These are phyloP conservation scores for Candida qinlingensis DNA, from an alignment of 805 yeast species.

Conservation along the genomic window DNA sequence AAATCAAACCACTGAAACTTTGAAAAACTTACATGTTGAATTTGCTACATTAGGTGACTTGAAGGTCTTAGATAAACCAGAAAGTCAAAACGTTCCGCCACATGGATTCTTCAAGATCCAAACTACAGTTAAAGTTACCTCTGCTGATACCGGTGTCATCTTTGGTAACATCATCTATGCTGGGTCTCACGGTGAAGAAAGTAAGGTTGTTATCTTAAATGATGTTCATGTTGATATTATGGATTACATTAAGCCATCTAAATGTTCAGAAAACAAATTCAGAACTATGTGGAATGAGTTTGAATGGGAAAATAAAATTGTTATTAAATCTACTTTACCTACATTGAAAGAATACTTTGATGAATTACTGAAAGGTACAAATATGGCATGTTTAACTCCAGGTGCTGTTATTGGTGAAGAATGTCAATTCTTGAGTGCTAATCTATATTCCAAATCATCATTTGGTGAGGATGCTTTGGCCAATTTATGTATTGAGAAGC, in stretches of 20 bases:
- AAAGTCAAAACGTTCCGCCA: constrained; percentile 90
- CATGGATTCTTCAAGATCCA: constrained; percentile 91
- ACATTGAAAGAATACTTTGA: constrained; percentile 75
- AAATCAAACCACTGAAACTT: constrained; percentile 87
- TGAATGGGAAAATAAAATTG: constrained; percentile 98
- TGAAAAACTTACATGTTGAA: constrained; percentile 88
- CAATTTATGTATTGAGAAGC: constrained; percentile 86
- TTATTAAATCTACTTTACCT: constrained; percentile 64
- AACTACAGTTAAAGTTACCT: constrained; percentile 86
- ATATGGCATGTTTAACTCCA: constrained; percentile 91
- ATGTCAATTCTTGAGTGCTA: constrained; percentile 90
- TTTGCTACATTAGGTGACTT: constrained; percentile 95
- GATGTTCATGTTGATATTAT: constrained; percentile 95
- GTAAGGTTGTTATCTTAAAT: constrained; percentile 83
- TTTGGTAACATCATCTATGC: constrained; percentile 96
- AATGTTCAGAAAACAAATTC: constrained; percentile 82
- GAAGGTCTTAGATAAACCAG: constrained; percentile 88
- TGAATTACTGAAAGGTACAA: constrained; percentile 73
- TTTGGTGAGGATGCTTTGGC: constrained; percentile 98
- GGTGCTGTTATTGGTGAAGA: constrained; percentile 87
- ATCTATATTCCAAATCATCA: constrained; percentile 83
- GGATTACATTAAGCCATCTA: constrained; percentile 97
- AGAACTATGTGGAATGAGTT: constrained; percentile 98
- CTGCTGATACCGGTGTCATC: constrained; percentile 97
- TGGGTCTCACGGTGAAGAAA: constrained; percentile 89